Evolutionary conservation across 768 basidiomycete species (phyloP).

Genomic region (Trametes gibbosa): DNA sequence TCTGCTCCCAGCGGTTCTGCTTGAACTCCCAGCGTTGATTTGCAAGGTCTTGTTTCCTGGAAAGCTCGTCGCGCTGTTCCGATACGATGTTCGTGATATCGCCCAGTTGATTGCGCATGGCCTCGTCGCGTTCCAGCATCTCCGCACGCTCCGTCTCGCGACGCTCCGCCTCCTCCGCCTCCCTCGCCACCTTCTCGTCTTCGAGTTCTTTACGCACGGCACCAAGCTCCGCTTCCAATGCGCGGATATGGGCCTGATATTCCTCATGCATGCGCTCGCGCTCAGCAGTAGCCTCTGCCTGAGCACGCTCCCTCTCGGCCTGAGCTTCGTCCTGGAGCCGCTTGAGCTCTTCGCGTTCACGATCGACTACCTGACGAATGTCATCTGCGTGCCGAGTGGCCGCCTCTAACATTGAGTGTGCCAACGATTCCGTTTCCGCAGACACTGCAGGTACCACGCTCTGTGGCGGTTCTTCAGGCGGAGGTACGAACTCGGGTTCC

Average conservation of each 20-base stretch:
- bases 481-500: neutral
- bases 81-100: constrained; percentile 76
- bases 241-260: constrained; percentile 23
- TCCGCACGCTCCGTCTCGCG: constrained; percentile 60
- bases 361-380: constrained; percentile 53
- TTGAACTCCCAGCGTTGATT: constrained; percentile 68
- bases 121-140: constrained; percentile 57
- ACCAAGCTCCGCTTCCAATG: constrained; percentile 25
- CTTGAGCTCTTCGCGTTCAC: constrained; percentile 58
- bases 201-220: constrained; percentile 47
- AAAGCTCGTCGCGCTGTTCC: constrained; percentile 58
- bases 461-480: neutral
- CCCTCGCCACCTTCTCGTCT: constrained; percentile 55
- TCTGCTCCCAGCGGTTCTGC: constrained; percentile 51
- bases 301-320: constrained; percentile 52
- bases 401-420: constrained; percentile 46
- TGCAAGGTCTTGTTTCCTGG: constrained; percentile 55
- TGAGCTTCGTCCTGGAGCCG: constrained; percentile 52
- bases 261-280: constrained; percentile 34
- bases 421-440: constrained; percentile 32
- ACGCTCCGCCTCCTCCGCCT: constrained; percentile 59
- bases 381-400: constrained; percentile 55
- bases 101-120: constrained; percentile 54
- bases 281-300: constrained; percentile 49
- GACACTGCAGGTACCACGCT: constrained; percentile 7